Evolutionary conservation across 768 basidiomycete genomes (phyloP).

Genomic region (Holtermannia corniformis): DNA sequence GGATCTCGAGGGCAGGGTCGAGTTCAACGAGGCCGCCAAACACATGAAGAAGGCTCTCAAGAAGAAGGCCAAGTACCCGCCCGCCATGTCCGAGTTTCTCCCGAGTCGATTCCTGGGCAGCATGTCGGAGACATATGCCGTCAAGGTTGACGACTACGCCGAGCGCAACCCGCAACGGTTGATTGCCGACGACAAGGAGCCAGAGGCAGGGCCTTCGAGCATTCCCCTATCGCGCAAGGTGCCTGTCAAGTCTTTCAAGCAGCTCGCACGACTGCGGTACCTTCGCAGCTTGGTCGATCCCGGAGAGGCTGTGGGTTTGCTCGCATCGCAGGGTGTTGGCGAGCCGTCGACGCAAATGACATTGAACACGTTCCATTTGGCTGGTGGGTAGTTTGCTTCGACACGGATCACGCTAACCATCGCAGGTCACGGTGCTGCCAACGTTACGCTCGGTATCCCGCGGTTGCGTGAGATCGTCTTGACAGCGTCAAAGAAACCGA

Average conservation of each 20-base stretch:
- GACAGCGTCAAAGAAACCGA: conserved; percentile 92
- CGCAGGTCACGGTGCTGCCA: conserved; percentile 92
- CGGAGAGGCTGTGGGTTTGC: conserved; percentile 93
- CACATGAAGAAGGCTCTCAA: conserved; percentile 91
- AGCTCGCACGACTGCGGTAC: conserved; percentile 84
- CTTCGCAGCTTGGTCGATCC: conserved; percentile 89
- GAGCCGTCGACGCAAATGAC: conserved; percentile 99
- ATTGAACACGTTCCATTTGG: conserved; percentile 98
- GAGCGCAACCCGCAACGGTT: conserved; percentile 49
- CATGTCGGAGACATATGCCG: conserved; percentile 85
- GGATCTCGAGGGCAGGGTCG: conserved; percentile 48
- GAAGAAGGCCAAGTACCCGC: conserved; percentile 59
- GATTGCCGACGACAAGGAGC: conserved; percentile 35
- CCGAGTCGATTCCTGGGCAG: conserved; percentile 75
- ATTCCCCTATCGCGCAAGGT: conserved; percentile 39
- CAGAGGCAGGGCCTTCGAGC: conserved; percentile 45
- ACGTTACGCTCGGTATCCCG: conserved; percentile 97
- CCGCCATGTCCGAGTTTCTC: conserved; percentile 62
- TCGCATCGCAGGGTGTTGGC: conserved; percentile 95
- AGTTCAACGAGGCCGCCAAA: conserved; percentile 56
- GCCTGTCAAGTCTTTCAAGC: conserved; percentile 50
- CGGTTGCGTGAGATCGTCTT: conserved; percentile 97
- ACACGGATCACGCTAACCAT: background rate
- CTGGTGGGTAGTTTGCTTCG: conserved; percentile 51
- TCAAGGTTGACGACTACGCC: conserved; percentile 66